A percentile compares a stretch with the other conserved stretches of the same genome.
phyloP scores from a whole-genome alignment of 129 eudicot genomes.

The Helichrysum umbraculigerum region DNA sequence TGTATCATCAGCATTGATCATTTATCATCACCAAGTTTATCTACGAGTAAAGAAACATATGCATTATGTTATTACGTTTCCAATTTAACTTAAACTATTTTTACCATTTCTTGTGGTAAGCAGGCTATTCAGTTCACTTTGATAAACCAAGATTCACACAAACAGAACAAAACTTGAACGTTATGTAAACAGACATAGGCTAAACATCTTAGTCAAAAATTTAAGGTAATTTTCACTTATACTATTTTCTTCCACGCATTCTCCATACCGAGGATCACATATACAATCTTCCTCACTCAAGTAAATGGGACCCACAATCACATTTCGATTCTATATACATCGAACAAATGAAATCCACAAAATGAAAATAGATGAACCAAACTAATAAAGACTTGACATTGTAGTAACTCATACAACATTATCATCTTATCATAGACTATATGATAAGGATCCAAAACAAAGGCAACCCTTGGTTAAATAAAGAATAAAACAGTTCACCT shows the following conservation, averaged over 20 bases:
- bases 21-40: conserved; percentile 9
- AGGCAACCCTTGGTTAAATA: background rate
- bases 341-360: conserved; percentile 2
- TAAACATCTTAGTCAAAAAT: background rate
- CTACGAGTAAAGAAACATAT: background rate
- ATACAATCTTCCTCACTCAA: background rate
- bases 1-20: conserved; percentile 32
- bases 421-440: background rate
- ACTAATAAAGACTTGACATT: background rate
- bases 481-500: conserved; percentile 44
- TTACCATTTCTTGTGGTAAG: background rate
- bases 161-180: background rate
- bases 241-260: background rate
- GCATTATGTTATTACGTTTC: background rate
- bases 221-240: background rate
- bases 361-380: conserved; percentile 4
- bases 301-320: background rate
- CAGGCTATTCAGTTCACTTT: conserved; percentile 1
- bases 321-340: background rate
- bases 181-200: background rate
- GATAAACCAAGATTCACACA: background rate
- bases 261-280: background rate
- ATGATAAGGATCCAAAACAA: conserved; percentile 13
- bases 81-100: background rate
- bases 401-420: background rate